Evolutionary conservation across 371 early-diverging fungal species (phyloP), one percentile per base, ranked within the genome.

Genomic region (Gilbertella persicaria): DNA sequence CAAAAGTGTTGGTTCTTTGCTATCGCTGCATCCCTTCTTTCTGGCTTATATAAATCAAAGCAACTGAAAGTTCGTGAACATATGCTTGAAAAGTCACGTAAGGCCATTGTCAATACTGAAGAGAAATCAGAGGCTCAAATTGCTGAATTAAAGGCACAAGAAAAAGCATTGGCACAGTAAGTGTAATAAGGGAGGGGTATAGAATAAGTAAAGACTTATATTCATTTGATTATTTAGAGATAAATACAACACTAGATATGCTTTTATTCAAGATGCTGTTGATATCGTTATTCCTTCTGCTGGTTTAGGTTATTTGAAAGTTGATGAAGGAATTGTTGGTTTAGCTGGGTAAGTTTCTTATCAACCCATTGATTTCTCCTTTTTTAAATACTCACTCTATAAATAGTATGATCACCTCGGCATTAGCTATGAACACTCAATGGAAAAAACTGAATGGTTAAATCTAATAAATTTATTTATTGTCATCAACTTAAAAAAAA

Each of bases 261-360:
- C 84, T 52, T 60, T 88, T 19, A 47, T 84, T 47, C 83, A 80
- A 61, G 86, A 88, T 60, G 62, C 69, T 45, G 66, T 85, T 44
- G 89, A 88, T 58, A 69, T 80, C 45, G 64, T 82, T 33, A 82
- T 88, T 45, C 89, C 89, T 12, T 64, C 76, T 33, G 67, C 80
- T 28, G 69, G 76, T 13, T 67, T 87, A 51, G 81, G 77, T n/a
- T 83, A 73, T 59, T 38, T 84, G 35, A 52, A 64, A 40, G 69
- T 77, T 25, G 80, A 82, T 53, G 85, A 86, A 46, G 89, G 89
- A 44, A 58, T 83, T 38, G 72, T 88, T 48, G 89, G 89, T 51
- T 66, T 87, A 45, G 78, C 80, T 66, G 89, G 88, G 76, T 79
- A 79, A 75, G 67, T 46, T 19, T n/a, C n/a, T n/a, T n/a, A n/a